Percentiles rank a stretch among this genome's conserved stretches.
These are phyloP conservation scores for Pseudoneurospora amorphoporcata DNA, from an alignment of 495 filamentous ascomycete genomes.

Conservation along the genomic window DNA sequence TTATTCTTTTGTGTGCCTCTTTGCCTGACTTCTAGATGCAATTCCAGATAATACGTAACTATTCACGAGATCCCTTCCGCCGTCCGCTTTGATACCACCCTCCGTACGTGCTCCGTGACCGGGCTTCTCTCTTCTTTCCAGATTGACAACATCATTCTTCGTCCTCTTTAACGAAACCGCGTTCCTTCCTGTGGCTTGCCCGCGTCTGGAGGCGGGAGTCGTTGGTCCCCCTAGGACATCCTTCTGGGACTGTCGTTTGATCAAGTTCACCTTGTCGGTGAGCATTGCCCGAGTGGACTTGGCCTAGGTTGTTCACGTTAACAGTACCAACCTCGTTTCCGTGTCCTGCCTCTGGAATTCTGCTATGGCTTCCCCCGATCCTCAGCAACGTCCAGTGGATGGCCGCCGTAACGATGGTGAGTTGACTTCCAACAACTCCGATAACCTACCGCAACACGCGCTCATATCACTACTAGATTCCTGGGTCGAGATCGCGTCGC, in stretches of 20 bases:
- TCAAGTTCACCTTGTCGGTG: background rate
- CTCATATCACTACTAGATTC: slow-evolving; percentile 59
- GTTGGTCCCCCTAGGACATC: background rate
- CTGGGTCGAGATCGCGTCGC: slow-evolving; percentile 91
- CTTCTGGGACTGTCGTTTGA: background rate
- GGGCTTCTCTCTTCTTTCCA: background rate
- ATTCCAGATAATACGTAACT: background rate
- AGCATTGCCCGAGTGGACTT: background rate
- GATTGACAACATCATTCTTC: background rate
- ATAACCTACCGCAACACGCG: slow-evolving; percentile 2
- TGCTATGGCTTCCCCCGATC: slow-evolving; percentile 14
- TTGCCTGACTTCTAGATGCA: background rate
- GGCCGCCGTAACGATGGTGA: slow-evolving; percentile 26
- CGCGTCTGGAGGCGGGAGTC: background rate
- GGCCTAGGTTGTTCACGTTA: background rate
- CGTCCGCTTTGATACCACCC: background rate
- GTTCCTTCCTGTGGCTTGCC: background rate
- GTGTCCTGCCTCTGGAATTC: background rate
- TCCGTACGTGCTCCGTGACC: background rate
- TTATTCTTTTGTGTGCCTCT: background rate
- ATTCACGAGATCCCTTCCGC: background rate
- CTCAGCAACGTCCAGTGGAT: slow-evolving; percentile 6
- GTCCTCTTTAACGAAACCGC: background rate
- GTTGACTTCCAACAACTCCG: background rate
- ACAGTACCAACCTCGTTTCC: background rate